A percentile compares a stretch with the other conserved stretches of the same genome.
phyloP scores from a whole-genome alignment of 495 filamentous ascomycete genomes.

The Aspergillus campestris region DNA sequence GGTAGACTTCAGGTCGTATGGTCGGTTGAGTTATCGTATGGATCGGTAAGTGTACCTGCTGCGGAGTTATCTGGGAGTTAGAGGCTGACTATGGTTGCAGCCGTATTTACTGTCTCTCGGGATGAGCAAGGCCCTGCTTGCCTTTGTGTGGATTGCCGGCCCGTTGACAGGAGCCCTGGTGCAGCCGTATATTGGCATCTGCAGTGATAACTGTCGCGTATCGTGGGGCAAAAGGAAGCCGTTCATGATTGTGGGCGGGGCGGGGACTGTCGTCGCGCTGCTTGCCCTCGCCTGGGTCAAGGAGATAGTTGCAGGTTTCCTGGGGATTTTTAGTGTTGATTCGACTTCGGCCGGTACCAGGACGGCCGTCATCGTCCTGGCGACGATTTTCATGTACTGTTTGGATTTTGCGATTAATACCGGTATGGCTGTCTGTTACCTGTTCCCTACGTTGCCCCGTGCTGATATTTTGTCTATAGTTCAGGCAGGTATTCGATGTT shows the following conservation, averaged over 20 bases:
- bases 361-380: slow-evolving; percentile 54
- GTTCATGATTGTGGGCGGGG: slow-evolving; percentile 72
- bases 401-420: slow-evolving; percentile 90
- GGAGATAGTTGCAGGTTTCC: slow-evolving; percentile 63
- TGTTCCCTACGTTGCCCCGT: not conserved
- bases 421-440: slow-evolving; percentile 39
- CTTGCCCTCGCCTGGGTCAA: slow-evolving; percentile 74
- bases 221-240: slow-evolving; percentile 80
- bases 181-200: slow-evolving; percentile 88
- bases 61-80: not conserved
- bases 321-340: slow-evolving; percentile 64
- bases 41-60: slow-evolving; percentile 47
- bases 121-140: slow-evolving; percentile 86
- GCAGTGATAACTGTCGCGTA: slow-evolving; percentile 76
- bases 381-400: slow-evolving; percentile 75
- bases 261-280: slow-evolving; percentile 63
- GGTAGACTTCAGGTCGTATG: slow-evolving; percentile 80
- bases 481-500: slow-evolving; percentile 80
- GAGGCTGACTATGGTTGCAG: slow-evolving; percentile 16
- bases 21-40: slow-evolving; percentile 84
- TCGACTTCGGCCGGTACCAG: slow-evolving; percentile 51
- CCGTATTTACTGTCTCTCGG: slow-evolving; percentile 68
- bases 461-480: slow-evolving; percentile 38
- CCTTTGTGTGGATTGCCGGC: slow-evolving; percentile 89
- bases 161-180: slow-evolving; percentile 80